These are phyloP conservation scores for Triticum timopheevii DNA, from an alignment of 176 grass and related monocot species.

Conservation along the genomic window DNA sequence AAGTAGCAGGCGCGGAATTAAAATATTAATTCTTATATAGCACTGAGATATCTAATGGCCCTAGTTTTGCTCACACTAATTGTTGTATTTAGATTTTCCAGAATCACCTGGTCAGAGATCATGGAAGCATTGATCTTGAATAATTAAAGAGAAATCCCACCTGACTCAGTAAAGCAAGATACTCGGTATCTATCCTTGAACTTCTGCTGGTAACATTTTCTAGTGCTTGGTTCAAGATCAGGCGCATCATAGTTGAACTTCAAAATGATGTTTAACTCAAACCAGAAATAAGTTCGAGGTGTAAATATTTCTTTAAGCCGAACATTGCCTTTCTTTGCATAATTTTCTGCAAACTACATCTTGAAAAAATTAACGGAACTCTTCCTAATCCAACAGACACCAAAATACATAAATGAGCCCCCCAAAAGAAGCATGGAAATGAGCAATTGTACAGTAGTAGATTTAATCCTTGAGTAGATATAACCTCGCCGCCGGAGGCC, in stretches of 20 bases:
- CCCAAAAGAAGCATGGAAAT: background rate
- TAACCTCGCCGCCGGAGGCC: background rate
- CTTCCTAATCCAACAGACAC: background rate
- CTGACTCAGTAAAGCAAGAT: constrained; percentile 77
- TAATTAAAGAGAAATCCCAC: constrained; percentile 67
- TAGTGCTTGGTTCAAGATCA: background rate
- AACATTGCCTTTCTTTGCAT: constrained; percentile 80
- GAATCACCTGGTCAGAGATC: constrained; percentile 76
- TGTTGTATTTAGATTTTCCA: constrained; percentile 63
- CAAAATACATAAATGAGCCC: no score
- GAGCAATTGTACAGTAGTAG: background rate
- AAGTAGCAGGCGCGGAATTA: background rate
- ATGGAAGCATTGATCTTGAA: constrained; percentile 91
- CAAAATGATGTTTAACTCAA: no score
- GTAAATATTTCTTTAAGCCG: constrained; percentile 27
- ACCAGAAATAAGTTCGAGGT: constrained; percentile 41
- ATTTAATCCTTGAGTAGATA: constrained; percentile 74
- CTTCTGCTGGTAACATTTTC: constrained; percentile 13
- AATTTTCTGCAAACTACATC: constrained; percentile 85
- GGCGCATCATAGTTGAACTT: no score
- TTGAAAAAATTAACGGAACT: constrained; percentile 14
- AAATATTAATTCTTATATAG: background rate
- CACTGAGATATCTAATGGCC: constrained; percentile 9
- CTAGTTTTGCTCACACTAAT: constrained; percentile 23
- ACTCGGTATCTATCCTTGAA: constrained; percentile 6